Evolutionary conservation across 345 rosid genomes (phyloP).

Genomic region (Brassica napus): DNA sequence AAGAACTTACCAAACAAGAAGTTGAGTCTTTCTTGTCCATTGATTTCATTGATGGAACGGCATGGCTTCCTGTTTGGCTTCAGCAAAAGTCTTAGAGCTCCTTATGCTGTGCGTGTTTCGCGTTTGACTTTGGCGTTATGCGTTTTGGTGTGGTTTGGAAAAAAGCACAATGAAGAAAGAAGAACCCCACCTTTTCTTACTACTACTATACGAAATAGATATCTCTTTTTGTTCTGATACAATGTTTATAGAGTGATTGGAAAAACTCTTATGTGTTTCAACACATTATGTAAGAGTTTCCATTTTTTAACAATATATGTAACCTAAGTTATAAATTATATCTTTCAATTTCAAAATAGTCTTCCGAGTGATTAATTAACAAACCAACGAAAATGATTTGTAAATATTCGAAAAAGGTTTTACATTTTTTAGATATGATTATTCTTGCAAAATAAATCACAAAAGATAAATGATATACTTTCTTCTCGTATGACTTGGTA

Average conservation of each 20-base stretch:
- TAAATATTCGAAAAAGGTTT: neutral
- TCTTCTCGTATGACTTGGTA: conserved; percentile 25
- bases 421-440: neutral
- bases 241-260: conserved; percentile 29
- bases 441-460: neutral
- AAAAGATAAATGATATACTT: conserved; percentile 3
- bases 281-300: conserved; percentile 23
- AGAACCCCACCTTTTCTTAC: conserved; percentile 5
- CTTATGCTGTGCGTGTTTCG: neutral
- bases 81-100: conserved; percentile 30
- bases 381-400: neutral
- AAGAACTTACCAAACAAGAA: conserved; percentile 64
- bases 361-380: neutral
- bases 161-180: conserved; percentile 16
- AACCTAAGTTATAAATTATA: conserved; percentile 11
- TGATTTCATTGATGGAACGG: conserved; percentile 68
- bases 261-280: conserved; percentile 32
- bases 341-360: neutral
- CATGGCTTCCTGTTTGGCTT: conserved; percentile 78
- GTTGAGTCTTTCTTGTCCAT: conserved; percentile 56
- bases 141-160: conserved; percentile 30
- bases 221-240: conserved; percentile 5
- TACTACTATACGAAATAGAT: conserved; percentile 24
- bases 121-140: conserved; percentile 16
- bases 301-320: conserved; percentile 19